Percentiles rank a stretch among this genome's conserved stretches.
These are phyloP conservation scores for Metschnikowia santaceciliae DNA, from an alignment of 805 yeast species.

Conservation along the genomic window DNA sequence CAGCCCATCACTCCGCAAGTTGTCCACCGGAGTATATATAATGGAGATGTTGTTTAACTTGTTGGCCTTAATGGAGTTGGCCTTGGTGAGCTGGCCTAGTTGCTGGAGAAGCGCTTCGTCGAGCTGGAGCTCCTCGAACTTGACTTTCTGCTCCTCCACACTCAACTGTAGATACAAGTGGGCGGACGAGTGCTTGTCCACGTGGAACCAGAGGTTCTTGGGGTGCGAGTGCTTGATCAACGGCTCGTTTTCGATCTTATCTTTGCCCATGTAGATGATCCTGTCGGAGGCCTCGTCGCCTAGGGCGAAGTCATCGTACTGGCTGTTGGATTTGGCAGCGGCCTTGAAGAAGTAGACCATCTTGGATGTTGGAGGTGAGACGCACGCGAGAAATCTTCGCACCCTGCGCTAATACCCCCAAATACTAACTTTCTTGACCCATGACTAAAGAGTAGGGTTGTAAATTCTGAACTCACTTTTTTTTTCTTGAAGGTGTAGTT, in stretches of 20 bases:
- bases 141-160: conserved; percentile 43
- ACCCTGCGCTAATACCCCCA: background rate
- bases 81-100: conserved; percentile 66
- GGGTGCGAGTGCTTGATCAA: conserved; percentile 58
- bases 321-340: conserved; percentile 4
- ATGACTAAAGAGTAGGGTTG: too few species aligned
- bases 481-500: too few species aligned
- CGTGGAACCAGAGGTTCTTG: conserved; percentile 77
- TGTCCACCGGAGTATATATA: conserved; percentile 71
- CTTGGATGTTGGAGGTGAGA: background rate
- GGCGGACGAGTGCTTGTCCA: conserved; percentile 71
- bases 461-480: too few species aligned
- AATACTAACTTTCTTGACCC: too few species aligned
- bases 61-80: conserved; percentile 73
- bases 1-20: conserved; percentile 59
- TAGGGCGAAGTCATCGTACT: conserved; percentile 18
- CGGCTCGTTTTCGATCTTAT: conserved; percentile 61
- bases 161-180: conserved; percentile 65
- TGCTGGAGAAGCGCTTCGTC: conserved; percentile 47
- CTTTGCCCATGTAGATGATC: conserved; percentile 63
- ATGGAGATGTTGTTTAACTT: conserved; percentile 63
- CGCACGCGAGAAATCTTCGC: background rate
- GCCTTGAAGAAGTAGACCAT: conserved; percentile 21
- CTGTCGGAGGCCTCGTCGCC: conserved; percentile 6
- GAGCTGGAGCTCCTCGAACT: conserved; percentile 32